These are phyloP conservation scores for Botrytis deweyae DNA, from an alignment of 2,329 filamentous ascomycete species.

Conservation along the genomic window DNA sequence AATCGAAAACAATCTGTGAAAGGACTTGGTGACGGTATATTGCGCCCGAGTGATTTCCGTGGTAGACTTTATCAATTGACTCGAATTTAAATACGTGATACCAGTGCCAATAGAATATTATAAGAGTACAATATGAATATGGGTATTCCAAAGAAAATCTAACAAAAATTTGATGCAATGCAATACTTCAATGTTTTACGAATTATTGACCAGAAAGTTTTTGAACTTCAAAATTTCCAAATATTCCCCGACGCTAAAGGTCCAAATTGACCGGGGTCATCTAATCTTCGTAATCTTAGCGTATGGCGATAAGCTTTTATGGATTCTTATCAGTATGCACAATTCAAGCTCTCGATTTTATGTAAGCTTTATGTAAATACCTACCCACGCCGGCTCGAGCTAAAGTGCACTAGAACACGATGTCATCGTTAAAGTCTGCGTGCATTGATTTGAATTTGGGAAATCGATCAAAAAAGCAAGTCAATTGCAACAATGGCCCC, in stretches of 20 bases:
- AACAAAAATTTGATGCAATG: neutral
- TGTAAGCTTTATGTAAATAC: constrained; percentile 4
- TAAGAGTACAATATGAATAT: neutral
- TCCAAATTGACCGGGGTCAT: no score
- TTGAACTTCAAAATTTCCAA: constrained; percentile 14
- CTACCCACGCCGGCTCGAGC: neutral
- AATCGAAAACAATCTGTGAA: neutral
- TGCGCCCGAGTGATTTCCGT: constrained; percentile 1
- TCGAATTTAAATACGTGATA: neutral
- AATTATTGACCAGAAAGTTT: constrained; percentile 10
- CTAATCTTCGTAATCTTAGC: constrained; percentile 12
- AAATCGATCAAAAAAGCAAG: neutral
- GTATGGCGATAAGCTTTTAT: neutral
- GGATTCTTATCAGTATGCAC: neutral
- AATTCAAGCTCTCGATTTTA: neutral
- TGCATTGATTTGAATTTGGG: neutral
- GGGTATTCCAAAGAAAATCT: neutral
- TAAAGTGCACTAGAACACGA: neutral
- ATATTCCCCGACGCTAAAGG: constrained; percentile 9
- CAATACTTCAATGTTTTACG: neutral
- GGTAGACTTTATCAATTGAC: neutral
- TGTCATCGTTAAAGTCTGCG: constrained; percentile 4
- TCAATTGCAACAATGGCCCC: constrained; percentile 15
- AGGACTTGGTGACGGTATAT: neutral
- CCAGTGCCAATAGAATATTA: neutral